Percentiles rank a stretch among this genome's conserved stretches.
phyloP scores from a whole-genome alignment of 306 rosid genomes.

The Purshia tridentata region DNA sequence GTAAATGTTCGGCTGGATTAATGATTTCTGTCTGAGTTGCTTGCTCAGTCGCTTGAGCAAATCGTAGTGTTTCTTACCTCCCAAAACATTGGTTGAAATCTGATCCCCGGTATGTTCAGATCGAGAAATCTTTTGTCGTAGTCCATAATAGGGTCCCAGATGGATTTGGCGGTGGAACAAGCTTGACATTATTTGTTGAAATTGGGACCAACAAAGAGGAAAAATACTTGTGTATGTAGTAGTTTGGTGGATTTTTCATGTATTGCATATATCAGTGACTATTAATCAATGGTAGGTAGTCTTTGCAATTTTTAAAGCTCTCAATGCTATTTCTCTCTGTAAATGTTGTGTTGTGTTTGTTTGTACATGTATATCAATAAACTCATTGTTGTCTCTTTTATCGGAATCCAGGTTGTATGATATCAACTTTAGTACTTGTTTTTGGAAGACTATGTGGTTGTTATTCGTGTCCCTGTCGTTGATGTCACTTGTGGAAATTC shows the following conservation, averaged over 20 bases:
- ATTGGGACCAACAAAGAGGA: neutral
- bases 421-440: too few relatives aligned
- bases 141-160: neutral
- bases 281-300: too few relatives aligned
- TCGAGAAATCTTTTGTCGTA: neutral
- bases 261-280: neutral
- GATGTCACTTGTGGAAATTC: too few relatives aligned
- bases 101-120: neutral
- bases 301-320: too few relatives aligned
- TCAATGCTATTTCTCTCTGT: neutral
- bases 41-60: neutral
- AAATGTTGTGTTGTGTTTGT: neutral
- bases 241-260: neutral
- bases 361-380: neutral
- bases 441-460: too few relatives aligned
- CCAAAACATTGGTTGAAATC: constrained; percentile 1
- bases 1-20: constrained; percentile 12
- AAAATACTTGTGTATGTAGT: constrained; percentile 10
- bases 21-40: constrained; percentile 10
- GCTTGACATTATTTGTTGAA: neutral
- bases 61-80: neutral
- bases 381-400: neutral
- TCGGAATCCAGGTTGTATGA: neutral
- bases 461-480: too few relatives aligned
- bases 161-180: constrained; percentile 1